Evolutionary conservation across 805 yeast species (phyloP), one percentile per base, ranked within the genome.

Genomic region (Spathaspora hagerdaliae): DNA sequence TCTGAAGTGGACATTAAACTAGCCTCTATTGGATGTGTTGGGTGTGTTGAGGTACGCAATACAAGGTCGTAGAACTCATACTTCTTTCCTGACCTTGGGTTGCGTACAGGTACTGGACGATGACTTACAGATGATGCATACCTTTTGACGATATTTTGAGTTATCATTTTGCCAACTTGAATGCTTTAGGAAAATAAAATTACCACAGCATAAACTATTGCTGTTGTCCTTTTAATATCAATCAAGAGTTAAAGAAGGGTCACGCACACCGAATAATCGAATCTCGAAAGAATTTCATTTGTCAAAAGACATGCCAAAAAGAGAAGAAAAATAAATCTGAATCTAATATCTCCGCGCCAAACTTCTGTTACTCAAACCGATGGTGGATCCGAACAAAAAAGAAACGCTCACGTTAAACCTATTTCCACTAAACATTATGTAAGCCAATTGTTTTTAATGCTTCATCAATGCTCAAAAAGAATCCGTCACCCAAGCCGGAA

Each of bases 401-500:
- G 7, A 32, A 8, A 32, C 7, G 12, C n/a, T 19, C 2, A 19
- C 24, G 5, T 19, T 5, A 19, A 5, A 19, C 24, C 24, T 19
- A 19, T 19, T 19, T 19, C 24, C 24, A 5, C 24, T 40, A 46
- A 8, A 46, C 52, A 27, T 13, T 41, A 10, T 35, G 35, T 26
- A 38, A 9, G 45, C 73, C 78, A 27, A 75, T 61, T 1, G 74
- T 71, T 47, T 61, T 66, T 43, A 84, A 57, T 0, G 88, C 87
- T 38, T 78, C 82, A 31, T 78, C 78, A 7, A 85, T 76, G 38
- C 78, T 77, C 39, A 72, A 67, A 54, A 72, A 78, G 50, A 71
- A 76, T 31, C 60, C 60, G 19, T 41, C 48, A 7, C 58, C 60
- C 46, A 56, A 32, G 7, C 52, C 52, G 19, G 59, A 36, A 5